Evolutionary conservation across 805 yeast species (phyloP), one percentile per base, ranked within the genome.

Genomic region (Nakazawaea laoshanensis): DNA sequence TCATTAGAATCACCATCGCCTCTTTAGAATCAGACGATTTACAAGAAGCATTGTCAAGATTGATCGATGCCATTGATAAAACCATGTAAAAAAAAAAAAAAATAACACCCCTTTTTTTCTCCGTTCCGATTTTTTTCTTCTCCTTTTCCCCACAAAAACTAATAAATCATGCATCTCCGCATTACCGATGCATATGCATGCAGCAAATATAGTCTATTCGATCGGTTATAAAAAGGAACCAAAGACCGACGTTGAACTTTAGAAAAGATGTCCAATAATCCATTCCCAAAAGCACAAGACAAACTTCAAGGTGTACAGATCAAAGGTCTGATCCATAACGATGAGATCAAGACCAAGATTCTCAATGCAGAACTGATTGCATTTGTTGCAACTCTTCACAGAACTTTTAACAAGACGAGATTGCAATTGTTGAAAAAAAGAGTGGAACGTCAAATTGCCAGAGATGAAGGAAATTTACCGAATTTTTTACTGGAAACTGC

Each of bases 401-500:
- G 84, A 44, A 57, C 71, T 29, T 77, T 78, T 63, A 65, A 76
- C 45, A 59, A 56, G 33, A 66, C 67, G 32, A 68, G 86, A 47
- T 60, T 64, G 46, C 62, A 63, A 43, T 66, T 78, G 42, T 67
- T 77, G 43, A 65, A 61, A 21, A 67, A 68, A 47, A 67, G 85
- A 46, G 69, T 63, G 38, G 62, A 53, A 29, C 70, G 70, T 39
- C 84, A 77, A 56, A 53, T 47, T 37, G 61, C 62, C 41, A 62
- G 81, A 46, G 83, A 77, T 42, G 63, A 58, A 22, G 85, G 85
- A 36, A 65, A 61, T 42, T 61, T 77, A 46, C 85, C 84, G n/a
- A 76, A 73, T 47, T 77, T 77, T 53, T 57, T 77, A 40, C 80
- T 82, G 15, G 80, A 77, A 50, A 77, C 85, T 28, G 59, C 56